Base-by-base conservation (phyloP, 129 eudicot species). In the Arctium minus region DNA sequence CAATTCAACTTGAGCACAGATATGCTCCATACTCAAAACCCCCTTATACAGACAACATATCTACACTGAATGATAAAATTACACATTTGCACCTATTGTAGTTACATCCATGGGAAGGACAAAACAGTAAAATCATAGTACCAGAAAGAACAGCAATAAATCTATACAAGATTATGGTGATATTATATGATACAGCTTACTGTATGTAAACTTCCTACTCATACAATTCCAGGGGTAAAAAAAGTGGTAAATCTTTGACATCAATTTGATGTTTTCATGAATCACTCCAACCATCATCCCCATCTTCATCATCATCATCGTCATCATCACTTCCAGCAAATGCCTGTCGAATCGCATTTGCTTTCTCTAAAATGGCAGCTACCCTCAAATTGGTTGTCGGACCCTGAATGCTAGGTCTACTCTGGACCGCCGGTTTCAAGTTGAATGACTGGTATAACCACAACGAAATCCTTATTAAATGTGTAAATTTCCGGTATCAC, bases 291-390 rank as follows among this genome's bases (percentile, higher is more conserved):
- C 83, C 85, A 84, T 88, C 98, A 35, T 83, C 53, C 44, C 86
- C 92, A 77, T 94, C 97, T 6, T 90, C 94, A 74, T 83, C 53
- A 31, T 88, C 92, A 67, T 94, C 97, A 2, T 90, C 94, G 68
- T 89, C 92, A 60, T 92, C 97, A 78, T 95, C 98, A 29, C 97
- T 95, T 88, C 93, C 97, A 31, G 97, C 97, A 77, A 89, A 85
- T 44, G 97, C 97, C 85, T 95, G 84, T 30, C 98, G 94, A 81
- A 95, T 92, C 3, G 88, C 88, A 64, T 90, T 91, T 70, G 97
- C 97, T 90, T 88, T 95, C 87, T 95, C 93, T 87, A 95, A 83
- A 82, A 95, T 92, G 79, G 98, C 98, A 44, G 97, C 97, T 75
- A 92, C 92, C 68, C 82, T 91, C 83, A 95, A 86, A 81, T 95